A percentile compares a stretch with the other conserved stretches of the same genome.
Evolutionary conservation across 2,329 filamentous ascomycete genomes (phyloP).

Genomic region (Paecilomyces dactylethromorphus): DNA sequence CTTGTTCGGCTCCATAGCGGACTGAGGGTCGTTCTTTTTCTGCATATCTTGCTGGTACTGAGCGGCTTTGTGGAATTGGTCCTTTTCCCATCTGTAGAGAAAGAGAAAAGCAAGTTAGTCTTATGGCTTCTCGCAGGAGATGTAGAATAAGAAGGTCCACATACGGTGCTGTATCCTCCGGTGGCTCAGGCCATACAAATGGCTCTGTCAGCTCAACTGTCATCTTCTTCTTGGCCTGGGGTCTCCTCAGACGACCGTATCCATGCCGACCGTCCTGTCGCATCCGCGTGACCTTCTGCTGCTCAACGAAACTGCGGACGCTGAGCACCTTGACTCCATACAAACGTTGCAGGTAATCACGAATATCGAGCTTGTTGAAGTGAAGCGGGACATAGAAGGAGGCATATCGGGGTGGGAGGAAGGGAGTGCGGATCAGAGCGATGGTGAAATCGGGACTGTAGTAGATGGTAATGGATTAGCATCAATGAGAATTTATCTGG

Average conservation of each 20-base stretch:
- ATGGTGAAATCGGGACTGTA: constrained; percentile 73
- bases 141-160: constrained; percentile 19
- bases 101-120: constrained; percentile 1
- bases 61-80: constrained; percentile 50
- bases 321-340: constrained; percentile 69
- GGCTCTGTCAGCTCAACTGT: constrained; percentile 81
- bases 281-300: constrained; percentile 52
- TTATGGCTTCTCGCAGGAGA: background rate
- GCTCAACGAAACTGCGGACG: constrained; percentile 75
- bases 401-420: constrained; percentile 71
- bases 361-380: constrained; percentile 93
- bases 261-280: constrained; percentile 27
- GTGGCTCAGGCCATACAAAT: constrained; percentile 77
- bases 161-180: constrained; percentile 54
- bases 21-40: constrained; percentile 26
- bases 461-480: constrained; percentile 1
- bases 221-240: constrained; percentile 80
- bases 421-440: constrained; percentile 66
- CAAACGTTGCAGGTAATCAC: constrained; percentile 84
- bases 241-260: constrained; percentile 60
- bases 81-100: constrained; percentile 52
- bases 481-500: background rate
- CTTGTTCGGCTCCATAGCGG: constrained; percentile 33
- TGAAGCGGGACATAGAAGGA: constrained; percentile 84
- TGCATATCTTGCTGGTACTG: constrained; percentile 39